Evolutionary conservation across 768 basidiomycete species (phyloP), one percentile per base, ranked within the genome.

Genomic region (Rhodocollybia butyracea): DNA sequence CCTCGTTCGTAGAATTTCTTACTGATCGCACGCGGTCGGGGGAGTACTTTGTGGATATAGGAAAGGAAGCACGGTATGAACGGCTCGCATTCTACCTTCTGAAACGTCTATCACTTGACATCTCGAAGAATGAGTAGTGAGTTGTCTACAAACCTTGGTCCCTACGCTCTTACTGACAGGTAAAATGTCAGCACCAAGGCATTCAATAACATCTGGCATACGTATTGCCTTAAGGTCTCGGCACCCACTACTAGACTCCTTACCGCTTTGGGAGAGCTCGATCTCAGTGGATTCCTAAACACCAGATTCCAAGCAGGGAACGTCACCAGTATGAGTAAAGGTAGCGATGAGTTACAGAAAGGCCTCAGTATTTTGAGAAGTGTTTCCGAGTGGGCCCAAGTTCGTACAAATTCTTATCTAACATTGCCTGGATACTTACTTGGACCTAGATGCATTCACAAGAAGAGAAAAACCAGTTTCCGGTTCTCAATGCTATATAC

Each of bases 1-100:
- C 70, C 0, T 71, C 69, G 26, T 70, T 72, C 22, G 59, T 57
- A 5, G 71, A 73, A 47, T 72, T 73, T 38, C 59, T 73, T 34
- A 66, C 66, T 24, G 64, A 72, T 46, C 55, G 22, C 42, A 58
- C 62, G 22, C 62, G 72, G 10, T 72, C 68, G 41, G 58, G 60
- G 3, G 62, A 60, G 6, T 63, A 67, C 17, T 70, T 62, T 19
- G 64, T 72, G 34, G 63, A 73, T 41, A 60, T 54, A 15, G 41
- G 41, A 3, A 22, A 0, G 13, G 38, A 40, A 40, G 38, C 36
- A 7, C 24, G 39, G 24, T 11, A 51, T 15, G 51, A 51, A n/a
- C 51, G 15, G 27, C 22, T 51, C 27, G 51, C 39, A 5, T 8
- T 40, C 17, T 41, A 51, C 31, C 36, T 51, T 7, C 10, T 41